Evolutionary conservation across 441 rosid genomes (phyloP).

Genomic region (Manihot esculenta): DNA sequence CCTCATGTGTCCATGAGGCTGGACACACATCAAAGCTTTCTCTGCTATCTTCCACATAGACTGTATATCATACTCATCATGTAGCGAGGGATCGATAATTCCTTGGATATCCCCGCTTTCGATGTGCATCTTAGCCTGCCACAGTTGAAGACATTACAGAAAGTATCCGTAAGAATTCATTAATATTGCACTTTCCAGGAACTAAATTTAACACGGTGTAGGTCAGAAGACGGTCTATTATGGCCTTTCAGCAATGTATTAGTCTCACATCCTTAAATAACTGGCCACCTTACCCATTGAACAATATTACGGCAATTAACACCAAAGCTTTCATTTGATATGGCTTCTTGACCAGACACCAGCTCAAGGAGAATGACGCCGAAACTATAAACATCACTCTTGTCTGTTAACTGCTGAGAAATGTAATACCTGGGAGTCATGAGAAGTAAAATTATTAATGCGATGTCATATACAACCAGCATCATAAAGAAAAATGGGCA

Average conservation of each 20-base stretch:
- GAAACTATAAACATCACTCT: slow-evolving; percentile 92
- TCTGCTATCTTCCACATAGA: slow-evolving; percentile 99
- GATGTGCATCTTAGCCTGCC: slow-evolving; percentile 80
- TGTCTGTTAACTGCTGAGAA: slow-evolving; percentile 89
- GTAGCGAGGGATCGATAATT: slow-evolving; percentile 69
- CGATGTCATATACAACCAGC: background rate
- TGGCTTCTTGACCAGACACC: slow-evolving; percentile 94
- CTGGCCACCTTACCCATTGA: slow-evolving; percentile 74
- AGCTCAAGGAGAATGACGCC: slow-evolving; percentile 97
- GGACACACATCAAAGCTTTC: slow-evolving; percentile 86
- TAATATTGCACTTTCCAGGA: background rate
- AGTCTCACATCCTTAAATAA: background rate
- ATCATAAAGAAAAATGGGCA: background rate
- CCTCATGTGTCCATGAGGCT: slow-evolving; percentile 89
- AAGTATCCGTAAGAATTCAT: background rate
- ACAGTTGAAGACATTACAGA: background rate
- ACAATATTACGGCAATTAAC: slow-evolving; percentile 89
- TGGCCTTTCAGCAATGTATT: background rate
- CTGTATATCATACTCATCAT: slow-evolving; percentile 77
- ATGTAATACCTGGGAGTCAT: slow-evolving; percentile 74
- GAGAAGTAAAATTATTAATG: slow-evolving; percentile 6
- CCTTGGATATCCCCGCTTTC: slow-evolving; percentile 93
- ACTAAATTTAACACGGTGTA: background rate
- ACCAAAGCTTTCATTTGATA: slow-evolving; percentile 88
- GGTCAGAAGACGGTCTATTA: background rate